Conservation (phyloP, 2,329 filamentous ascomycete species). For the Intubia oerlemansii region DNA sequence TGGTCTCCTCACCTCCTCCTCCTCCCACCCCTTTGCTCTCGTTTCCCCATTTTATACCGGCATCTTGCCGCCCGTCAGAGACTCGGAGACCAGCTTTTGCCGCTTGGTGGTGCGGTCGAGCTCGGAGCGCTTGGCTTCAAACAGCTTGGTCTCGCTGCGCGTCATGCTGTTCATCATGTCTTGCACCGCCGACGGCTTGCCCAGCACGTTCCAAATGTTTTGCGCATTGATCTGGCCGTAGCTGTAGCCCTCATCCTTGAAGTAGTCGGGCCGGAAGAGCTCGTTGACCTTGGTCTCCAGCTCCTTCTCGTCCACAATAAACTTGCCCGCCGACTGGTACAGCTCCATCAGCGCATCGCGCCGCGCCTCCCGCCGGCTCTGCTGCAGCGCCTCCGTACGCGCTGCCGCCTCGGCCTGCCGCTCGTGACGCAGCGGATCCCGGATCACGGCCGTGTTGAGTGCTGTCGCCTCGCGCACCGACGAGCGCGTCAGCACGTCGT, state of each 20-base stretch:
- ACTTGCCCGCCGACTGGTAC: constrained; percentile 71
- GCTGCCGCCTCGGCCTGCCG: constrained; percentile 23
- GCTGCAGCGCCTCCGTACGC: constrained; percentile 21
- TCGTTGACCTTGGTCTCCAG: constrained; percentile 52
- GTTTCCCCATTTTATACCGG: constrained; percentile 6
- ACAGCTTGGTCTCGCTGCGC: constrained; percentile 13
- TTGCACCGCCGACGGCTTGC: constrained; percentile 22
- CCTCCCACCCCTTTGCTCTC: too few species aligned
- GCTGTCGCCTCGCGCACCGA: constrained; percentile 34
- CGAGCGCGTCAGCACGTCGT: constrained; percentile 55
- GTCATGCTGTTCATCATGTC: constrained; percentile 21
- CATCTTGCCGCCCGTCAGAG: constrained; percentile 38
- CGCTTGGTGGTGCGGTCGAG: constrained; percentile 24
- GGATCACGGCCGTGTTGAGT: constrained; percentile 26
- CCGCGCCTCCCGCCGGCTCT: constrained; percentile 34
- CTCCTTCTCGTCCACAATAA: constrained; percentile 67
- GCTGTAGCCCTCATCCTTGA: constrained; percentile 19
- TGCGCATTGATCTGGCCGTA: constrained; percentile 12
- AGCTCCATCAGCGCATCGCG: constrained; percentile 61
- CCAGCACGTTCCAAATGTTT: constrained; percentile 30
- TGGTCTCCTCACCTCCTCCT: neutral
- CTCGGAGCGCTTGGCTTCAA: constrained; percentile 17
- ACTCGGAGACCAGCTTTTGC: constrained; percentile 32
- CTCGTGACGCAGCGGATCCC: constrained; percentile 40
- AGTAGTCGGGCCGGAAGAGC: constrained; percentile 46